These are phyloP conservation scores for Cordyceps fumosorosea DNA, from an alignment of 2,329 filamentous ascomycete species.

Conservation along the genomic window DNA sequence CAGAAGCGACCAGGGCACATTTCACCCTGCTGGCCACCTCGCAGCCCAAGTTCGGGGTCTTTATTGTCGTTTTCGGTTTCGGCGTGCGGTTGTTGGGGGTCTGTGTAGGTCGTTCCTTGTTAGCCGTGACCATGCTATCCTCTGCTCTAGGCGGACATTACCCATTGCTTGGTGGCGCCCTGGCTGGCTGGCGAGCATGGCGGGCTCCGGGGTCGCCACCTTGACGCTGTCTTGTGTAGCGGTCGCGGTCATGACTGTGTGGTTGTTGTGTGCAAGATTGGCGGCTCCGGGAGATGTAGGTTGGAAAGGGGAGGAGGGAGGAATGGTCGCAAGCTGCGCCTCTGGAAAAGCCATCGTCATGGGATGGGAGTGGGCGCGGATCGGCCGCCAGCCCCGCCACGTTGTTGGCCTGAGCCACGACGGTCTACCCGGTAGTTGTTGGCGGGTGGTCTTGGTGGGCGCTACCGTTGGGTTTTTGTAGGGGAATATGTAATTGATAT, in stretches of 20 bases:
- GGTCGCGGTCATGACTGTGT: neutral
- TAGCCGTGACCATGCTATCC: too few species aligned
- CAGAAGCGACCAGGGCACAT: slow-evolving; percentile 30
- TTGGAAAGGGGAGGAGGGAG: neutral
- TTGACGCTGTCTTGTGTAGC: neutral
- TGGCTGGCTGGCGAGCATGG: slow-evolving; percentile 7
- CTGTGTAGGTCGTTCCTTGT: slow-evolving; percentile 10
- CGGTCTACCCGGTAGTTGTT: too few species aligned
- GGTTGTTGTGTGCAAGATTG: neutral
- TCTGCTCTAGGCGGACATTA: neutral
- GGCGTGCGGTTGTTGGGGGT: slow-evolving; percentile 17
- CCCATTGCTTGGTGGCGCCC: slow-evolving; percentile 6
- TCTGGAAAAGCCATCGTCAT: neutral
- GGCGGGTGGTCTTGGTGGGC: too few species aligned
- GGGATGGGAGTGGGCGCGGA: neutral
- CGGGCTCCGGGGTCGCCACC: neutral
- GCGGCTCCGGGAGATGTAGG: neutral
- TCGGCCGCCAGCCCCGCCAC: neutral
- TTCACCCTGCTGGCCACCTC: slow-evolving; percentile 22
- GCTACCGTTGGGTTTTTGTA: too few species aligned
- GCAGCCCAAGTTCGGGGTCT: slow-evolving; percentile 14
- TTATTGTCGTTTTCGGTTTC: slow-evolving; percentile 16
- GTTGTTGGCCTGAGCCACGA: too few species aligned
- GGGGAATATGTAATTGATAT: too few species aligned
- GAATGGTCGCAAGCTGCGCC: neutral